Evolutionary conservation across 106 monocot genomes (phyloP), one percentile per base, ranked within the genome.

Genomic region (Dendrobium huoshanense): DNA sequence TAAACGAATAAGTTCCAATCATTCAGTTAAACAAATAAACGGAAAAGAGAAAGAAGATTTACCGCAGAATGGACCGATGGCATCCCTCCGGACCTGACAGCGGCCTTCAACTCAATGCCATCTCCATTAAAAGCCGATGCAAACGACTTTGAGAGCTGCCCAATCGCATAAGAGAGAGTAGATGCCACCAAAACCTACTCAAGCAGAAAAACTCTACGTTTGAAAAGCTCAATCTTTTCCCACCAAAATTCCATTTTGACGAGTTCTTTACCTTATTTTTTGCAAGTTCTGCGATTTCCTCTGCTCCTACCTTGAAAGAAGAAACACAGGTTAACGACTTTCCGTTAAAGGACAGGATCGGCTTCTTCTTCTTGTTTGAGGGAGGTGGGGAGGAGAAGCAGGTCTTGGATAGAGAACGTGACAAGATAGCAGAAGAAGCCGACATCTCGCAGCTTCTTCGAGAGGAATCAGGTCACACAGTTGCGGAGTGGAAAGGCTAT

Each of bases 41-140:
- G 7, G 27, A 11, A 27, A 58, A 41, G 2, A 9, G 48, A 77
- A 59, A 78, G 22, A 3, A 25, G 45, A 58, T 85, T 72, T 77
- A 92, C 92, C 56, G 92, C 83, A 11, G 92, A 87, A 83, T 92
- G 92, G 29, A 85, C 86, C 9, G 87, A 92, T 20, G 92, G 92
- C 89, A 92, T 92, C 19, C 92, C 89, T 33, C 92, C 92, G 25
- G 92, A 78, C 6, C 85, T 83, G 65, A 90, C 45, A 44, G 84
- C 80, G 2, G 86, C 82, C 80, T 55, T 82, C 16, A 78, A 79
- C 80, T 89, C 87, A 47, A 92, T 15, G 11, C 84, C 84, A 29
- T 82, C 51, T 37, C 89, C 85, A 41, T 40, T 73, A 41, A 80
- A 49, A 1, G 88, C 87, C 22, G 68, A 77, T 15, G 88, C 84